These are phyloP conservation scores for Chrysanthemum seticuspe DNA, from an alignment of 129 eudicot species.

Conservation along the genomic window DNA sequence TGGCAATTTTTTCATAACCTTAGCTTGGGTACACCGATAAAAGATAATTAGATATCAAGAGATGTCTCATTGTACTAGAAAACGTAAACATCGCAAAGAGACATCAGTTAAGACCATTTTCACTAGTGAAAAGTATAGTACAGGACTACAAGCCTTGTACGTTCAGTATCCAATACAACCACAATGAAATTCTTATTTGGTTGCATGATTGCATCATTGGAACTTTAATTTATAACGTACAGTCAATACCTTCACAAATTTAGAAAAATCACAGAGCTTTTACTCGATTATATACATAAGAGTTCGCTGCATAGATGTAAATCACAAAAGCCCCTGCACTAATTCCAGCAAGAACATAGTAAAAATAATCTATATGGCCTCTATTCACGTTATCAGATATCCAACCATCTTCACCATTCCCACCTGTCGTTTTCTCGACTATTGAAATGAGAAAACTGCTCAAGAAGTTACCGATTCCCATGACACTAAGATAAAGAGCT, in stretches of 20 bases:
- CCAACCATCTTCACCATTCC: constrained; percentile 42
- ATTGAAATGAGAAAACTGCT: constrained; percentile 57
- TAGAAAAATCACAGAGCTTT: not conserved
- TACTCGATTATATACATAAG: constrained; percentile 33
- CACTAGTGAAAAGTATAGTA: no score
- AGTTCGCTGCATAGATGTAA: constrained; percentile 35
- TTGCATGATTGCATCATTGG: not conserved
- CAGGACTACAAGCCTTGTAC: not conserved
- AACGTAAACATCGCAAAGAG: no score
- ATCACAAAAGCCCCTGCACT: constrained; percentile 36
- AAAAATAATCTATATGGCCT: constrained; percentile 51
- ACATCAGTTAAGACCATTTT: no score
- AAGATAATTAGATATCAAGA: no score
- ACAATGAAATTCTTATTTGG: not conserved
- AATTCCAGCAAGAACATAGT: constrained; percentile 54
- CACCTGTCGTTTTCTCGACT: constrained; percentile 34
- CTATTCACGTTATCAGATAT: constrained; percentile 45
- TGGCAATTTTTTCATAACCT: no score
- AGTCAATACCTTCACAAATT: constrained; percentile 23
- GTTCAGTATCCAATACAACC: not conserved
- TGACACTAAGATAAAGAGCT: constrained; percentile 43
- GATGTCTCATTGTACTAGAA: no score
- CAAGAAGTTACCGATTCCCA: constrained; percentile 54
- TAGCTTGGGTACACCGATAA: no score
- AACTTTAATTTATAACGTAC: no score